These are phyloP conservation scores for Hypoxylon sp. DNA, from an alignment of 2,329 filamentous ascomycete genomes.

Conservation along the genomic window DNA sequence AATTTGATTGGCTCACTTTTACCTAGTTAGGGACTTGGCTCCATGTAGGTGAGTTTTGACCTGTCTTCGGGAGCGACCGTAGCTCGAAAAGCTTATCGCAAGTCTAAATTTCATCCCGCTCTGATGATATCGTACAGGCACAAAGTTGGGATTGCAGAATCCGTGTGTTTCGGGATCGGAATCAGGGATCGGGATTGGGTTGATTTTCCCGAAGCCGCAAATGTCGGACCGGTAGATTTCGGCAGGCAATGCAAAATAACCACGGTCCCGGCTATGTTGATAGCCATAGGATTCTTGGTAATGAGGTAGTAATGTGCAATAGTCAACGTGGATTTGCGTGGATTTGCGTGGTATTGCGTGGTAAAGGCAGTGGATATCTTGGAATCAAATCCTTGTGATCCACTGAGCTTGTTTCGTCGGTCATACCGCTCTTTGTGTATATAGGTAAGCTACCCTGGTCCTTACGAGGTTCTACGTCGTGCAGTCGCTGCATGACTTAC, in stretches of 20 bases:
- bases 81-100: not conserved
- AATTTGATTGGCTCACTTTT: not conserved
- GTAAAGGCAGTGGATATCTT: not conserved
- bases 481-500: too few species aligned
- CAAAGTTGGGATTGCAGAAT: not conserved
- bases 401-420: not conserved
- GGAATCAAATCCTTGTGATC: not conserved
- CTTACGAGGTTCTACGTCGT: not conserved
- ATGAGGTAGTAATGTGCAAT: not conserved
- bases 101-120: not conserved
- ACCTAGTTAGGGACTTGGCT: not conserved
- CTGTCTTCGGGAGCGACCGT: not conserved
- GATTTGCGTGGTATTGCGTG: too few species aligned
- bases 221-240: not conserved
- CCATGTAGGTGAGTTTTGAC: not conserved
- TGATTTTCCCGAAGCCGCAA: not conserved
- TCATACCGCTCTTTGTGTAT: not conserved
- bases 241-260: not conserved
- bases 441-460: not conserved
- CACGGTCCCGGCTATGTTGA: not conserved
- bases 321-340: not conserved
- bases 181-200: not conserved
- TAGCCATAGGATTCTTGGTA: not conserved
- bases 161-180: not conserved
- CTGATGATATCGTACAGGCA: too few species aligned